Evolutionary conservation across 495 filamentous ascomycete genomes (phyloP).

Genomic region (Pseudoneurospora amorphoporcata): DNA sequence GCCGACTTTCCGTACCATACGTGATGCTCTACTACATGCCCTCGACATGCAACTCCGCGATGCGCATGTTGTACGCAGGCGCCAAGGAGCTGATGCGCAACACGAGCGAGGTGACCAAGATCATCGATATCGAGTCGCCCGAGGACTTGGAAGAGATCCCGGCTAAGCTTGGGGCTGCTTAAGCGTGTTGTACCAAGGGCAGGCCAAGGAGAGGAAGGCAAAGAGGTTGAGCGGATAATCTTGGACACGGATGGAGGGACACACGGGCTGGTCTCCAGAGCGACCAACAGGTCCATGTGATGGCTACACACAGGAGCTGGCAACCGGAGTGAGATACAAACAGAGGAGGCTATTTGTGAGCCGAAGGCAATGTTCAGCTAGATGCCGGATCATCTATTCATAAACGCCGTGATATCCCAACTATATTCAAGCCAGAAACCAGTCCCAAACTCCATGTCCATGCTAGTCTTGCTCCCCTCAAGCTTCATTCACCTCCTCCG

Average conservation of each 20-base stretch:
- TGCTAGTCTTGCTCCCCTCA: neutral
- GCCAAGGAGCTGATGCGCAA: conserved; percentile 92
- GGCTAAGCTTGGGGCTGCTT: conserved; percentile 47
- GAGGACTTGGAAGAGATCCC: conserved; percentile 73
- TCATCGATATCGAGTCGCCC: conserved; percentile 65
- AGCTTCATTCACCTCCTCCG: conserved; percentile 15
- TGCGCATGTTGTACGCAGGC: conserved; percentile 89
- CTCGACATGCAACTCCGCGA: conserved; percentile 69
- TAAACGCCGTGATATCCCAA: neutral
- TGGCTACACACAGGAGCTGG: neutral
- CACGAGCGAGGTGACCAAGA: conserved; percentile 70
- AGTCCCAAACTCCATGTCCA: neutral
- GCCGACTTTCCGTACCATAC: conserved; percentile 54
- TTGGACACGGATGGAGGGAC: neutral
- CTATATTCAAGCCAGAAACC: neutral
- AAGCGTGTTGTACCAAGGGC: neutral
- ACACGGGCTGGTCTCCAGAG: neutral
- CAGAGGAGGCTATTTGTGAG: neutral
- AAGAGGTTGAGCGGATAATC: neutral
- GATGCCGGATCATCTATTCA: neutral
- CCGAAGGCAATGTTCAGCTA: neutral
- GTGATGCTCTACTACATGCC: conserved; percentile 91
- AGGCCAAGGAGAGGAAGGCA: neutral
- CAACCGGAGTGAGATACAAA: neutral
- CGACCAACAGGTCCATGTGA: neutral